phyloP scores from a whole-genome alignment of 352 stramenopile species.

The Phytophthora hybrid region DNA sequence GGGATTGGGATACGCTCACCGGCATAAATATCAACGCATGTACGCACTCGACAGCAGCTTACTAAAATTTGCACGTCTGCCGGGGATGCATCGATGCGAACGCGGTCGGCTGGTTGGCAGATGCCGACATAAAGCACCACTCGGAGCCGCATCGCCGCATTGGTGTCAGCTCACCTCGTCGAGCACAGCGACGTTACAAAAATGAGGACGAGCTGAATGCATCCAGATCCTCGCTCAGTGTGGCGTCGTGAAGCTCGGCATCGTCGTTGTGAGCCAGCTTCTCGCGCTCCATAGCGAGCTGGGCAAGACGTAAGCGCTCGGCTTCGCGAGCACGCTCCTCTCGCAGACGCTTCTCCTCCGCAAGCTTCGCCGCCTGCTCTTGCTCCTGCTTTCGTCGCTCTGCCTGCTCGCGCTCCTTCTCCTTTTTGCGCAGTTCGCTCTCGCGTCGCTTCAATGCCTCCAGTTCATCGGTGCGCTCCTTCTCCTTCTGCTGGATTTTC shows the following conservation, averaged over 20 bases:
- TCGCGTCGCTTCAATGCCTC: constrained; percentile 75
- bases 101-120: constrained; percentile 8
- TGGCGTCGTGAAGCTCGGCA: constrained; percentile 74
- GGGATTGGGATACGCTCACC: constrained; percentile 7
- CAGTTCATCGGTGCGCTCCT: constrained; percentile 71
- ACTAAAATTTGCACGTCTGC: constrained; percentile 37
- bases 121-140: not conserved
- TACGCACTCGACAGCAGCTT: constrained; percentile 44
- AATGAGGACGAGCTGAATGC: constrained; percentile 90
- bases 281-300: constrained; percentile 68
- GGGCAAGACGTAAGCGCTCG: constrained; percentile 59
- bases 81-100: constrained; percentile 25
- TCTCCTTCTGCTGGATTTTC: constrained; percentile 88
- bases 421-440: constrained; percentile 68
- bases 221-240: constrained; percentile 82
- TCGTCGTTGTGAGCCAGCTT: constrained; percentile 76
- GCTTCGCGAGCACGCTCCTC: constrained; percentile 68
- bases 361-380: constrained; percentile 51
- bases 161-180: constrained; percentile 30
- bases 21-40: constrained; percentile 57
- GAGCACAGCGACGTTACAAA: constrained; percentile 59
- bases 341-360: constrained; percentile 62
- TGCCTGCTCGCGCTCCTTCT: constrained; percentile 76
- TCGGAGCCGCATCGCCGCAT: not conserved
- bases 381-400: constrained; percentile 72